Evolutionary conservation across 1,284 basidiomycete species (phyloP), one percentile per base, ranked within the genome.

Genomic region (Meripilus lineatus): DNA sequence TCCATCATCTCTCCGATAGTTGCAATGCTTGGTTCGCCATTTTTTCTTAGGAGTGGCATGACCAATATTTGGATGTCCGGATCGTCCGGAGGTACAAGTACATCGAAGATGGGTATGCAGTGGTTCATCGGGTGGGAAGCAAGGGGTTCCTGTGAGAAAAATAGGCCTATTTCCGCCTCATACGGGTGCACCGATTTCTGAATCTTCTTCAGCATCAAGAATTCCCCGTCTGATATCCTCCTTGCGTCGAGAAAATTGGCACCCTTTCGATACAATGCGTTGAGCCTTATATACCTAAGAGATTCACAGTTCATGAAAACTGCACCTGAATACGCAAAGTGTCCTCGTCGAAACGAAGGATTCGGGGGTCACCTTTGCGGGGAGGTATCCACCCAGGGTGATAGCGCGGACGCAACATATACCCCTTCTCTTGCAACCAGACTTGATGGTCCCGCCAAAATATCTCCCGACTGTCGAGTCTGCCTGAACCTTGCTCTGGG

Each of bases 1-100:
- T 61, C 61, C 1, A 62, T 32, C 1, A 44, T 53, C 39, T 63
- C 62, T 1, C 56, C 57, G 0, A 58, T 47, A 0, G 57, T 56
- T 1, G 46, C 20, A 38, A 61, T 58, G 1, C 28, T 45, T 2
- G 58, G 57, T 14, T 52, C 35, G 25, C 54, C 18, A 22, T 35
- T 34, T 1, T 34, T 26, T 1, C 52, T 45, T 5, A 64, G 48
- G 4, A 56, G 47, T 1, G 61, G 63, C 57, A 62, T 54, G 6
- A 62, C 59, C 1, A 63, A 34, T 18, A 62, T 40, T 4, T 25
- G 35, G 1, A 40, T 10, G 11, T 54, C 33, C 1, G 44, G 25
- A 5, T 57, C 52, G 3, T 41, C 17, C 1, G 53, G 48, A 17
- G 50, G 47, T 10, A 51, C 45, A 5, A 62, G 45, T 0, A 52